These are phyloP conservation scores for Rhodotorula diobovata DNA, from an alignment of 768 basidiomycete genomes.

Conservation along the genomic window DNA sequence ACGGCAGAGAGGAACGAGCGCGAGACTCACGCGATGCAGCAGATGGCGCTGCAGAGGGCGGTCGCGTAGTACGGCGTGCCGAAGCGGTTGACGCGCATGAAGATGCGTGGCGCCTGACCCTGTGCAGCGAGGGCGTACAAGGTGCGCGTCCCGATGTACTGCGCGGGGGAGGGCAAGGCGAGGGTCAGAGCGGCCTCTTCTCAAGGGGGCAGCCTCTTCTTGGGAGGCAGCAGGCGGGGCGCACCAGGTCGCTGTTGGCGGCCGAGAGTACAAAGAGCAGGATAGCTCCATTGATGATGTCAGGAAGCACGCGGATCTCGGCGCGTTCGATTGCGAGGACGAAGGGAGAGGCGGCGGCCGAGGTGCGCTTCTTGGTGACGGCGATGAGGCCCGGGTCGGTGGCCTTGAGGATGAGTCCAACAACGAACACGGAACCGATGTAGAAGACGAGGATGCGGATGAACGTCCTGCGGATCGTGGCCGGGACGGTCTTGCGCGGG, in stretches of 20 bases:
- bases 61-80: slow-evolving; percentile 26
- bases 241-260: not conserved
- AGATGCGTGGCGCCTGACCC: slow-evolving; percentile 48
- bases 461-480: slow-evolving; percentile 64
- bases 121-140: slow-evolving; percentile 49
- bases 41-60: slow-evolving; percentile 44
- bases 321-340: slow-evolving; percentile 49
- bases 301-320: slow-evolving; percentile 47
- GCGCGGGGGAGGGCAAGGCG: too few species aligned
- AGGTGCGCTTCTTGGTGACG: slow-evolving; percentile 17
- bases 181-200: too few species aligned
- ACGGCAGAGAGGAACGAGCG: not conserved
- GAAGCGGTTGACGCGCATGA: slow-evolving; percentile 46
- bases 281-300: slow-evolving; percentile 49
- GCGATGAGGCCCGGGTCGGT: slow-evolving; percentile 60
- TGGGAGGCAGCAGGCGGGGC: too few species aligned
- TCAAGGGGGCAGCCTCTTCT: too few species aligned
- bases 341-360: slow-evolving; percentile 46
- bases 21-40: slow-evolving; percentile 41
- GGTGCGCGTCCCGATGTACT: slow-evolving; percentile 44
- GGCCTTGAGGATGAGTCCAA: slow-evolving; percentile 68
- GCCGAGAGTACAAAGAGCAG: slow-evolving; percentile 25
- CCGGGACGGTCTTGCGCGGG: slow-evolving; percentile 48
- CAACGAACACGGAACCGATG: slow-evolving; percentile 41
- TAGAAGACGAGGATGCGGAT: slow-evolving; percentile 76